A percentile compares a stretch with the other conserved stretches of the same genome.
phyloP scores from a whole-genome alignment of 2,329 filamentous ascomycete genomes.

The Calcarisporium arbuscula region DNA sequence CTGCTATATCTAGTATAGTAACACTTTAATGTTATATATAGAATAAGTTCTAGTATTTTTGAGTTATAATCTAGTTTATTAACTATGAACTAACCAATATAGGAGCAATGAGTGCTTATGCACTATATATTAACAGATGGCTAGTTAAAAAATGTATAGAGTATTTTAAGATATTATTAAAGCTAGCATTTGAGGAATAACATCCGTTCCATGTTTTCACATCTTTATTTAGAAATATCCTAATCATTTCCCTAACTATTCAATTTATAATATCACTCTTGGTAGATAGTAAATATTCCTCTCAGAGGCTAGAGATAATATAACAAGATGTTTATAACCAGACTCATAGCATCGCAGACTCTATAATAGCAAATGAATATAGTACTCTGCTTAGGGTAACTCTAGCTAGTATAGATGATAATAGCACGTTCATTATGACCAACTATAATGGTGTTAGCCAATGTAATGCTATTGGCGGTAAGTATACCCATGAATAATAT shows the following conservation, averaged over 20 bases:
- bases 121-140: conserved; percentile 9
- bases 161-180: conserved; percentile 4
- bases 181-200: conserved; percentile 5
- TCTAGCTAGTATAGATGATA: conserved; percentile 4
- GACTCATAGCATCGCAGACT: conserved; percentile 3
- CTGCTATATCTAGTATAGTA: conserved; percentile 6
- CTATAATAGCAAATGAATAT: conserved; percentile 4
- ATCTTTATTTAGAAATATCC: conserved; percentile 4
- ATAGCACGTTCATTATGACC: conserved; percentile 4
- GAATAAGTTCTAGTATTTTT: conserved; percentile 9
- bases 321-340: conserved; percentile 6
- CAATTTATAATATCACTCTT: conserved; percentile 5
- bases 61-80: neutral
- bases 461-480: neutral
- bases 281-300: conserved; percentile 8
- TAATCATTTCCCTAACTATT: conserved; percentile 2
- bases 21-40: conserved; percentile 8
- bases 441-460: conserved; percentile 8
- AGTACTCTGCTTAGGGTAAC: conserved; percentile 6
- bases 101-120: conserved; percentile 8
- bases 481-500: neutral
- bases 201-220: conserved; percentile 1
- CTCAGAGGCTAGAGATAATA: conserved; percentile 5
- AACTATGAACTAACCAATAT: neutral
- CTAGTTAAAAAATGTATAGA: conserved; percentile 7